A percentile compares a stretch with the other conserved stretches of the same genome.
Conservation (phyloP, 768 basidiomycete genomes). For the Boletellus ananas region DNA sequence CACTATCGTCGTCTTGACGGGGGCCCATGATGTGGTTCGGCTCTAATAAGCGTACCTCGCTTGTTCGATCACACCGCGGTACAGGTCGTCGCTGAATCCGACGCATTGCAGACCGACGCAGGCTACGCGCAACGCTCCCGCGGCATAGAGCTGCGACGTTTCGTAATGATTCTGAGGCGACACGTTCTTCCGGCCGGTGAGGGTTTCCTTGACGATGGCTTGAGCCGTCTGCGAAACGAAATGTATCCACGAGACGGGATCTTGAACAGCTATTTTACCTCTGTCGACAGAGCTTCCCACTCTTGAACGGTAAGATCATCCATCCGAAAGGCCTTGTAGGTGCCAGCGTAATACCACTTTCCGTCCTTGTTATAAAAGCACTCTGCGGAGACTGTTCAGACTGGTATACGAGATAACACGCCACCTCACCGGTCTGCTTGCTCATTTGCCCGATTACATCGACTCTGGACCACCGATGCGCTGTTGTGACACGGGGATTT, state of each 20-base stretch:
- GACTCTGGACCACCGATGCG: constrained; percentile 68
- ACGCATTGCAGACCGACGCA: constrained; percentile 75
- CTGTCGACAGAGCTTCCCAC: constrained; percentile 61
- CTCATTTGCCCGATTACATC: constrained; percentile 58
- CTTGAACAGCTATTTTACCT: constrained; percentile 39
- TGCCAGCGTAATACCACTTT: constrained; percentile 82
- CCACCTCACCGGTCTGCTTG: constrained; percentile 55
- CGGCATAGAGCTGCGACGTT: constrained; percentile 65
- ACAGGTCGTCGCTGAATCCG: constrained; percentile 67
- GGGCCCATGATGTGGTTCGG: constrained; percentile 16
- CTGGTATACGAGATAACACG: not conserved
- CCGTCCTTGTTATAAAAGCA: constrained; percentile 81
- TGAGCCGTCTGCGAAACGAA: constrained; percentile 50
- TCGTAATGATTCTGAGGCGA: constrained; percentile 80
- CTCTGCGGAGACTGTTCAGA: constrained; percentile 39
- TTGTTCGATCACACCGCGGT: constrained; percentile 63
- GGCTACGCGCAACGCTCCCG: constrained; percentile 67
- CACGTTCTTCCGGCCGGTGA: constrained; percentile 65
- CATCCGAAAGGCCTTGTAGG: constrained; percentile 63
- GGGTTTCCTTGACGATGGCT: constrained; percentile 67
- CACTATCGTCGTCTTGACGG: constrained; percentile 5
- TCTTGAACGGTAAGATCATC: constrained; percentile 64
- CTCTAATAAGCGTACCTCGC: constrained; percentile 35
- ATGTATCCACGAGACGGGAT: constrained; percentile 4
- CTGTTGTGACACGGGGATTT: constrained; percentile 70